A percentile compares a stretch with the other conserved stretches of the same genome.
Evolutionary conservation across 2,329 filamentous ascomycete species (phyloP).

Genomic region (Zymoseptoria crescenta): DNA sequence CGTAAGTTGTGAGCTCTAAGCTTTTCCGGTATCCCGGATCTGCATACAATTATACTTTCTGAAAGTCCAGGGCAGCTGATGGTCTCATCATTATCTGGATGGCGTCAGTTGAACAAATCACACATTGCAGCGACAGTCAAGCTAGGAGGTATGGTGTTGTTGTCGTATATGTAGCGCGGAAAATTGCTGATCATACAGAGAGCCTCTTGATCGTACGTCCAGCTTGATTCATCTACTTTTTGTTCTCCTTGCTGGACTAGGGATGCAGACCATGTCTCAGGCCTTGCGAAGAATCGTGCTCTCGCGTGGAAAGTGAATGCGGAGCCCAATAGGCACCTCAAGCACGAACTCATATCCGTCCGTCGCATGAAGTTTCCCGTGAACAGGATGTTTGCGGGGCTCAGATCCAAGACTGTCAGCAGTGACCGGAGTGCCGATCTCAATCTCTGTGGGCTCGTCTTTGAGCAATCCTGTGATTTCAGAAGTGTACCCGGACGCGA

Average conservation of each 20-base stretch:
- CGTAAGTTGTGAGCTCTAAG: too few species aligned
- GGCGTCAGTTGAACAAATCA: background rate
- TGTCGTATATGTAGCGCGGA: too few species aligned
- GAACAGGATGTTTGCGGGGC: background rate
- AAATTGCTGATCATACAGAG: too few species aligned
- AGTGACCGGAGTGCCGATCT: background rate
- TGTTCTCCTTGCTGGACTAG: background rate
- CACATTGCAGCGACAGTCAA: too few species aligned
- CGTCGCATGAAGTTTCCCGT: background rate
- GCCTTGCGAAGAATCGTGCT: background rate
- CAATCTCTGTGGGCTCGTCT: background rate
- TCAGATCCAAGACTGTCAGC: background rate
- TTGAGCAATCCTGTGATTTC: background rate
- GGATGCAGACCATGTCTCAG: background rate
- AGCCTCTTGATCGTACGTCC: too few species aligned
- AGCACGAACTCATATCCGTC: background rate
- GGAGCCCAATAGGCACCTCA: background rate
- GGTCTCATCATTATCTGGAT: background rate
- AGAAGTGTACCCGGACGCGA: background rate
- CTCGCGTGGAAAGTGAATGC: background rate
- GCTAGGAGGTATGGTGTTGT: too few species aligned
- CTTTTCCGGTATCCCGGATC: background rate
- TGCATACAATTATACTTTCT: background rate
- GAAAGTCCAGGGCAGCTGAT: background rate
- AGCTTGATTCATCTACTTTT: background rate